Evolutionary conservation across 345 rosid genomes (phyloP).

Genomic region (Salix dunnii): DNA sequence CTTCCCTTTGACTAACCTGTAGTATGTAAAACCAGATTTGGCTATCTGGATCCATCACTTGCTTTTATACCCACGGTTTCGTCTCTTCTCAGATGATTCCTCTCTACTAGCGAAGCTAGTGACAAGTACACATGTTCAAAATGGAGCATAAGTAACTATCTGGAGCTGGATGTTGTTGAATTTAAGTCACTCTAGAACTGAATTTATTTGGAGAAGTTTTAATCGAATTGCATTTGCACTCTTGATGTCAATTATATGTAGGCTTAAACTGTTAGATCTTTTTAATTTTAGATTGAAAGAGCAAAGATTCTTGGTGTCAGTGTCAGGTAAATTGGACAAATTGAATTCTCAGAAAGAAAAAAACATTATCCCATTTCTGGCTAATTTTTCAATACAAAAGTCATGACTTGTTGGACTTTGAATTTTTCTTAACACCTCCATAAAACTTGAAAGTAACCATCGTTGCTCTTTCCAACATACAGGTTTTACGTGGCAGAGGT

Average conservation of each 20-base stretch:
- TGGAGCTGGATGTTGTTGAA: not conserved
- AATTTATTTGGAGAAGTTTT: not conserved
- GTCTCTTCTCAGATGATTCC: not conserved
- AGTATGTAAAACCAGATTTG: not conserved
- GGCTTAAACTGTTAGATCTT: not conserved
- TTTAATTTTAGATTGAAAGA: not conserved
- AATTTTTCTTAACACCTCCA: not conserved
- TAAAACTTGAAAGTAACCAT: not conserved
- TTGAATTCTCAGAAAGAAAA: not conserved
- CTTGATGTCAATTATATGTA: not conserved
- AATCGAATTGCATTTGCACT: not conserved
- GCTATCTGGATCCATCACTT: not conserved
- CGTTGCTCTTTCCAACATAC: constrained; percentile 7
- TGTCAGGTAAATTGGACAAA: not conserved
- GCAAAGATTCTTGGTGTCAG: not conserved
- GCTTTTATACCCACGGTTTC: not conserved
- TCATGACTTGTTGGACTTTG: not conserved
- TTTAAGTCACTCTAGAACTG: not conserved
- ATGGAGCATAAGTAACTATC: not conserved
- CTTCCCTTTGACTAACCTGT: not conserved
- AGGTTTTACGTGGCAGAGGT: constrained; percentile 89
- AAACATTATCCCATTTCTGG: not conserved
- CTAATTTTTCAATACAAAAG: not conserved
- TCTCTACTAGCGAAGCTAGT: not conserved
- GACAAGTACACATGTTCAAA: not conserved